A percentile compares a stretch with the other conserved stretches of the same genome.
Conservation (phyloP, 495 filamentous ascomycete genomes). For the Tuber brumale region DNA sequence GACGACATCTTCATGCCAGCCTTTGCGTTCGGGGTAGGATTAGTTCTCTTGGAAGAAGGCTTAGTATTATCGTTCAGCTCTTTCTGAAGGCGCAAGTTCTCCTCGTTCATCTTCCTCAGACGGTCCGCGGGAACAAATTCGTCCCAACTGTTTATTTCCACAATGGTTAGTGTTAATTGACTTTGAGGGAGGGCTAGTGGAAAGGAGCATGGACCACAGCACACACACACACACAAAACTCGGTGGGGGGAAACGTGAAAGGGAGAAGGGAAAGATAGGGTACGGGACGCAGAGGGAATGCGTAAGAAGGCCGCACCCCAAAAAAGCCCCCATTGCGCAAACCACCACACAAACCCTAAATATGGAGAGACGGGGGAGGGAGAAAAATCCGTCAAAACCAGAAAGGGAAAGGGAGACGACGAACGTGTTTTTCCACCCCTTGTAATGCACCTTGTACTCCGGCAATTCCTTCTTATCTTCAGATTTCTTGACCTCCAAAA, state of each 20-base stretch:
- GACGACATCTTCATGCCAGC: slow-evolving; percentile 35
- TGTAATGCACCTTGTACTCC: slow-evolving; percentile 92
- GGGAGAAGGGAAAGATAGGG: neutral
- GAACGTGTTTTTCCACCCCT: slow-evolving; percentile 96
- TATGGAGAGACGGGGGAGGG: neutral
- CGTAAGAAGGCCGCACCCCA: neutral
- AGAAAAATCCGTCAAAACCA: neutral
- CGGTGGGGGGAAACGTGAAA: neutral
- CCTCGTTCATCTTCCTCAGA: slow-evolving; percentile 85
- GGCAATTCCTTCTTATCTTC: slow-evolving; percentile 66
- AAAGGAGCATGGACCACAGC: neutral
- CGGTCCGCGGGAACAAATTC: slow-evolving; percentile 96
- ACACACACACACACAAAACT: neutral
- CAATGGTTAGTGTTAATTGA: neutral
- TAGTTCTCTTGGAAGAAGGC: slow-evolving; percentile 32
- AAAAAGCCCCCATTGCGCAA: neutral
- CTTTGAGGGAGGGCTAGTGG: neutral
- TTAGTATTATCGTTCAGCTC: slow-evolving; percentile 41
- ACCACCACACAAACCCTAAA: neutral
- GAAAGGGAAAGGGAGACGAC: slow-evolving; percentile 41
- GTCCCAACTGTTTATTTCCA: slow-evolving; percentile 64
- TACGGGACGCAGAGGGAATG: neutral
- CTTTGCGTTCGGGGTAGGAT: slow-evolving; percentile 28
- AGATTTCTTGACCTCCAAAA: slow-evolving; percentile 64
- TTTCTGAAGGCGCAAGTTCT: slow-evolving; percentile 57